phyloP scores from a whole-genome alignment of 257 asterid species.

The Solanum dulcamara region DNA sequence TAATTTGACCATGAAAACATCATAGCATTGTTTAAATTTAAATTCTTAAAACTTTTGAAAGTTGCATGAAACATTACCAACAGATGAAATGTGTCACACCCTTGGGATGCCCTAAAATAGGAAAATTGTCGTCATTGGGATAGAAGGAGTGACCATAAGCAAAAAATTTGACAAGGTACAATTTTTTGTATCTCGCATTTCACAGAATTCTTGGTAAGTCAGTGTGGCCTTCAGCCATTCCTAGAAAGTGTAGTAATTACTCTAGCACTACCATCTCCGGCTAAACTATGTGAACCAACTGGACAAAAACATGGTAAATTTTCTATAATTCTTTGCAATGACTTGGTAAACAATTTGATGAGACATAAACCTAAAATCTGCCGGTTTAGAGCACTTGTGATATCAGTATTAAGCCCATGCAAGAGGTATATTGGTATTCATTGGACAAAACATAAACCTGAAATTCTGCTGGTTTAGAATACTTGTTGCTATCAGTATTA shows the following conservation, averaged over 20 bases:
- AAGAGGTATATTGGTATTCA: conserved; percentile 67
- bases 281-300: not conserved
- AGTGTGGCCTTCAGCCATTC: not conserved
- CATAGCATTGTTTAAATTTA: not conserved
- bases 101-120: not conserved
- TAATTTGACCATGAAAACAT: not conserved
- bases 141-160: not conserved
- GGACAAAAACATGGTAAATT: not conserved
- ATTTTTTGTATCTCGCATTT: not conserved
- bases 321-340: not conserved
- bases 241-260: not conserved
- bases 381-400: conserved; percentile 55
- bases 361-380: conserved; percentile 53
- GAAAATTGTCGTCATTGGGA: not conserved
- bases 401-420: conserved; percentile 36
- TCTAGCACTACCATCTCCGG: not conserved
- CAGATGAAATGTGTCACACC: not conserved
- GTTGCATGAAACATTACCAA: not conserved
- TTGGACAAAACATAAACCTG: conserved; percentile 40
- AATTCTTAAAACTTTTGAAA: not conserved
- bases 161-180: not conserved
- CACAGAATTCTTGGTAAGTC: not conserved
- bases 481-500: conserved; percentile 79
- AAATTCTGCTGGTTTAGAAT: conserved; percentile 74
- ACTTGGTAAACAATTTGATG: not conserved